Base-by-base conservation (phyloP, 495 filamentous ascomycete genomes). In the Penicillium cataractarum region DNA sequence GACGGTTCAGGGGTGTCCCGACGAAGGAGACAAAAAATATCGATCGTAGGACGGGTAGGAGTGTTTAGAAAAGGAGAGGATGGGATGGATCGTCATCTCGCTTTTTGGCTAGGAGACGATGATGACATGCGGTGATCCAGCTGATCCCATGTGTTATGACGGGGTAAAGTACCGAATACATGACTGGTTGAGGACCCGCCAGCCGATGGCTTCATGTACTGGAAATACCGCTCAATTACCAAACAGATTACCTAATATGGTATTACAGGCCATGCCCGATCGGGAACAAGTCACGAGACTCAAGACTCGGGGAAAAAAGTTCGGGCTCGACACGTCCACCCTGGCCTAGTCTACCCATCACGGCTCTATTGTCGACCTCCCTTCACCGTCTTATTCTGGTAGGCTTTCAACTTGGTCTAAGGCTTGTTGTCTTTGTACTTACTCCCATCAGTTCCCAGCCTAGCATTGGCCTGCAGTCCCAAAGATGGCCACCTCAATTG, bases 401-500 rank as follows among this genome's bases (percentile, higher is more conserved):
- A 27, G 10, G 60, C 63, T 35, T 48, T 7, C 8, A 51, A 46
- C 27, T 26, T 8, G 12, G 13, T 17, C n/a, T 2, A 32, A 32
- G 39, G 21, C 21, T 13, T 6, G 26, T 53, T 17, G 37, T 17
- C 6, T 7, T 39, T 48, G 10, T 60, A 53, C 58, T 63, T 10
- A 26, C 24, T 35, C 9, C 21, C 8, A 10, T 27, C 21, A 15
- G 10, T 29, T 27, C 0, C 26, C 33, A 44, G 29, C 1, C 17
- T 15, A 6, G 46, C 49, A 64, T 64, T 67, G 65, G 32, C 53
- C 37, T 22, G 61, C 46, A 22, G 33, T 27, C 48, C 19, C 22
- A 26, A 65, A 15, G 29, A 78, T 82, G 71, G 75, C 78, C 32
- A 65, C 71, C 29, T 73, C 60, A 48, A 67, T 72, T 60, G 61